Percentiles rank a stretch among this genome's conserved stretches.
Evolutionary conservation across 2,329 filamentous ascomycete species (phyloP).

Genomic region (Aureobasidium sp.): DNA sequence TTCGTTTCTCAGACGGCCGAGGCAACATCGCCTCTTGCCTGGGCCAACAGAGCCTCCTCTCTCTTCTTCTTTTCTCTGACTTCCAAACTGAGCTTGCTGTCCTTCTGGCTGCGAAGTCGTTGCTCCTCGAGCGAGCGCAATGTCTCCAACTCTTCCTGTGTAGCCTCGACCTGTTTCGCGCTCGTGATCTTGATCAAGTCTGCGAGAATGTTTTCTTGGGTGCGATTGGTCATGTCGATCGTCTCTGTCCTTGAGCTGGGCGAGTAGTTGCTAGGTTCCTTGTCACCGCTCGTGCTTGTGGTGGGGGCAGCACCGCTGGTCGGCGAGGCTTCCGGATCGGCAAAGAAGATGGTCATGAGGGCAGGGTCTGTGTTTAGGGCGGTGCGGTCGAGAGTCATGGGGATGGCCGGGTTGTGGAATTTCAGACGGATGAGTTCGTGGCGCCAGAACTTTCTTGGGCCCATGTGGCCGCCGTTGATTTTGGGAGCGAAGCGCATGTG

Average conservation of each 20-base stretch:
- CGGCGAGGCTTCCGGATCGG: constrained; percentile 28
- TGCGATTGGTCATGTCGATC: constrained; percentile 54
- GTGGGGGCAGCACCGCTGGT: constrained; percentile 21
- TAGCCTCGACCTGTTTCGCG: constrained; percentile 51
- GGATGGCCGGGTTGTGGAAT: constrained; percentile 82
- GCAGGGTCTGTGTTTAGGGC: constrained; percentile 50
- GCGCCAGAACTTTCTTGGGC: constrained; percentile 82
- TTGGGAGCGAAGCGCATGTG: constrained; percentile 63
- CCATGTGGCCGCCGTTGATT: constrained; percentile 61
- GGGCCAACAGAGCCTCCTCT: constrained; percentile 53
- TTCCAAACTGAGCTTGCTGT: constrained; percentile 49
- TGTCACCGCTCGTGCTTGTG: constrained; percentile 24
- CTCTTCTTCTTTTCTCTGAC: constrained; percentile 52
- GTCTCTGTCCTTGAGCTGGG: constrained; percentile 32
- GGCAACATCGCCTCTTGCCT: constrained; percentile 45
- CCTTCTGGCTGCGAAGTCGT: constrained; percentile 44
- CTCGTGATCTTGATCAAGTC: constrained; percentile 57
- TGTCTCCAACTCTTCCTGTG: constrained; percentile 53
- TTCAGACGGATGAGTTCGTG: constrained; percentile 78
- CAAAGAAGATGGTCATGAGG: constrained; percentile 59
- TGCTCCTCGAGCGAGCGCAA: constrained; percentile 53
- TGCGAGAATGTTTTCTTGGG: constrained; percentile 55
- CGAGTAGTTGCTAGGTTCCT: constrained; percentile 27
- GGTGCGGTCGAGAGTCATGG: constrained; percentile 74
- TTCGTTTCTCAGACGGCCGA: constrained; percentile 20